Evolutionary conservation across 192 early-diverging fungal species (phyloP).

Genomic region (Phycomyces blakesleeanus): DNA sequence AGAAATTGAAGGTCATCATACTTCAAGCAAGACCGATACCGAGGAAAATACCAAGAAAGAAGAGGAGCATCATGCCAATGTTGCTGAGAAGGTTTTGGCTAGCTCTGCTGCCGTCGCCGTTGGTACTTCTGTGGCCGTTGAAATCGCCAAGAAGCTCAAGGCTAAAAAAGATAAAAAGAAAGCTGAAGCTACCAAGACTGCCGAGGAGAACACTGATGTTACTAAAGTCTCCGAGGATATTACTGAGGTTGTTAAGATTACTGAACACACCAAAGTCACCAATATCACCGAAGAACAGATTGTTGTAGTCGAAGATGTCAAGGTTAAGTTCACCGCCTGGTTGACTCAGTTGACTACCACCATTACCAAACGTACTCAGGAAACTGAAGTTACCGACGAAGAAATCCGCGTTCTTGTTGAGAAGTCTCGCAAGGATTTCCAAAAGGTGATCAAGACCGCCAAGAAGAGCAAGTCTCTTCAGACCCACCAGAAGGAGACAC

Average conservation of each 20-base stretch:
- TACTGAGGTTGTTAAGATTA: neutral
- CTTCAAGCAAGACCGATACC: neutral
- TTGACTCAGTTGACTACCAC: slow-evolving; percentile 4
- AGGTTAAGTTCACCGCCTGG: slow-evolving; percentile 12
- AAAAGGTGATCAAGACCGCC: slow-evolving; percentile 6
- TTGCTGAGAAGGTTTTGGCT: slow-evolving; percentile 12
- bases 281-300: neutral
- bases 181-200: neutral
- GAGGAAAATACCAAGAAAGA: slow-evolving; percentile 2
- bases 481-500: slow-evolving; percentile 7
- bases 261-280: neutral
- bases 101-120: slow-evolving; percentile 15
- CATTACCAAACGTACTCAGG: slow-evolving; percentile 1
- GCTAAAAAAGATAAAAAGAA: slow-evolving; percentile 9
- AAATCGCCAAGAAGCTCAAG: slow-evolving; percentile 11
- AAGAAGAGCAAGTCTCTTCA: neutral
- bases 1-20: slow-evolving; percentile 2
- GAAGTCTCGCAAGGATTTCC: slow-evolving; percentile 9
- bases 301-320: slow-evolving; percentile 7
- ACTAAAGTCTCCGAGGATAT: neutral
- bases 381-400: slow-evolving; percentile 6
- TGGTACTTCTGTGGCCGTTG: slow-evolving; percentile 12
- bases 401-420: slow-evolving; percentile 7
- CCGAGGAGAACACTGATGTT: neutral
- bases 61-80: slow-evolving; percentile 10